Evolutionary conservation across 768 basidiomycete genomes (phyloP).

Genomic region (Rhizopogon vinicolor): DNA sequence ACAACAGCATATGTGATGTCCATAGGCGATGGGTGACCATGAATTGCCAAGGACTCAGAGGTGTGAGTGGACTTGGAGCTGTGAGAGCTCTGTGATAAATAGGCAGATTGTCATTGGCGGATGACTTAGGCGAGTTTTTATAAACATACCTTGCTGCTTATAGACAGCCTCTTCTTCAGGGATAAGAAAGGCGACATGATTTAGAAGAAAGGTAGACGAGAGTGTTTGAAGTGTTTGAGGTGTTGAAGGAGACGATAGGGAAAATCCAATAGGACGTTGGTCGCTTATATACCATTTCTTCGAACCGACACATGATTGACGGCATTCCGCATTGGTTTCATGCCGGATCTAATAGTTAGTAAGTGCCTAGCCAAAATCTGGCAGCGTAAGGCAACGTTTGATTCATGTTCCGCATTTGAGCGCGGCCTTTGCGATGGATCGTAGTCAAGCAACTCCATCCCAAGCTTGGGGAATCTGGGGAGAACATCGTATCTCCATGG

Average conservation of each 20-base stretch:
- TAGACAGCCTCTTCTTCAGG: conserved; percentile 20
- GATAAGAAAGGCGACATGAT: conserved; percentile 14
- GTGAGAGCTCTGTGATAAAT: conserved; percentile 6
- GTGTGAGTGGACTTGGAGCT: conserved; percentile 13
- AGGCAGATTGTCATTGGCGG: not conserved
- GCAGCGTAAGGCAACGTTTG: not conserved
- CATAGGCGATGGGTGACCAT: conserved; percentile 12
- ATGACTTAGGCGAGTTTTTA: not conserved
- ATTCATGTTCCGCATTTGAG: conserved; percentile 2
- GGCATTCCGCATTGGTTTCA: conserved; percentile 1
- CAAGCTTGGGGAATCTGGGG: not conserved
- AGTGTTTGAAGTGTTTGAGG: not conserved
- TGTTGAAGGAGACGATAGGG: not conserved
- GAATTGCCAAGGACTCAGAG: conserved; percentile 7
- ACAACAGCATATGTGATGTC: conserved; percentile 19
- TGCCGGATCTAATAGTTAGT: conserved; percentile 10
- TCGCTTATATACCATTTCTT: conserved; percentile 16
- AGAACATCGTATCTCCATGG: conserved; percentile 7
- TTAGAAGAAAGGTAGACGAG: not conserved
- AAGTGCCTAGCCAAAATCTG: conserved; percentile 6
- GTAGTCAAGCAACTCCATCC: not conserved
- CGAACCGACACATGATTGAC: not conserved
- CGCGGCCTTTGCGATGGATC: not conserved
- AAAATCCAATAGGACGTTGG: not conserved
- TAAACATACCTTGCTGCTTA: conserved; percentile 15